A percentile compares a stretch with the other conserved stretches of the same genome.
Conservation (phyloP, 2,329 filamentous ascomycete genomes). For the Neocucurbitaria cava region DNA sequence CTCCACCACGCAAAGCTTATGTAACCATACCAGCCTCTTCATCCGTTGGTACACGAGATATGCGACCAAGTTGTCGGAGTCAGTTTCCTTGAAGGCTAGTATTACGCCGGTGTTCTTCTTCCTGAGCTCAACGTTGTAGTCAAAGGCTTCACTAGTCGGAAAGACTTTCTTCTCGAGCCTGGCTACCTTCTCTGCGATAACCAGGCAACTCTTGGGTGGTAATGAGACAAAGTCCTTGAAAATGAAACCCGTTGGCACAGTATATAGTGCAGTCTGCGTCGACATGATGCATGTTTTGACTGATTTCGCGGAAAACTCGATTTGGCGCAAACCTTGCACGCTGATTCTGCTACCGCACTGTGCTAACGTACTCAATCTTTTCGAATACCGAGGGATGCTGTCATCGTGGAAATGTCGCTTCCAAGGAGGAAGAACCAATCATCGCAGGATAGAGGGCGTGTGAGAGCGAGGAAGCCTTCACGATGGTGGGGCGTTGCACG, state of each 20-base stretch:
- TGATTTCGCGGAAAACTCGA: neutral
- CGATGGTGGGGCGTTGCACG: constrained; percentile 10
- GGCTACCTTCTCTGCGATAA: constrained; percentile 26
- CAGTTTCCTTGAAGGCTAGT: constrained; percentile 34
- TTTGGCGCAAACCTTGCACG: neutral
- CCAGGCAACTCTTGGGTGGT: constrained; percentile 27
- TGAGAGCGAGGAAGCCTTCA: neutral
- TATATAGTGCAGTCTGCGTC: neutral
- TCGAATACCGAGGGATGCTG: neutral
- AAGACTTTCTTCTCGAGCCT: constrained; percentile 59
- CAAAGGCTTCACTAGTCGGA: constrained; percentile 58
- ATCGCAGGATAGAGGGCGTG: neutral
- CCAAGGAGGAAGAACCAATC: neutral
- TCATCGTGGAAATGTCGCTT: neutral
- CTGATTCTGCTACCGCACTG: neutral
- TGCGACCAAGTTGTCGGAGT: constrained; percentile 44
- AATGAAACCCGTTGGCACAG: constrained; percentile 11
- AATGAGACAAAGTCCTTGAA: constrained; percentile 24
- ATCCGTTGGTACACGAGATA: constrained; percentile 48
- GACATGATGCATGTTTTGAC: constrained; percentile 8
- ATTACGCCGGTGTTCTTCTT: constrained; percentile 58
- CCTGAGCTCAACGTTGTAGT: constrained; percentile 56
- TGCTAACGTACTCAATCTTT: neutral
- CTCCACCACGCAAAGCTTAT: constrained; percentile 61
- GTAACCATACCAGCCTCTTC: constrained; percentile 52